phyloP scores from a whole-genome alignment of 495 filamentous ascomycete genomes.

The Penicillium steckii region DNA sequence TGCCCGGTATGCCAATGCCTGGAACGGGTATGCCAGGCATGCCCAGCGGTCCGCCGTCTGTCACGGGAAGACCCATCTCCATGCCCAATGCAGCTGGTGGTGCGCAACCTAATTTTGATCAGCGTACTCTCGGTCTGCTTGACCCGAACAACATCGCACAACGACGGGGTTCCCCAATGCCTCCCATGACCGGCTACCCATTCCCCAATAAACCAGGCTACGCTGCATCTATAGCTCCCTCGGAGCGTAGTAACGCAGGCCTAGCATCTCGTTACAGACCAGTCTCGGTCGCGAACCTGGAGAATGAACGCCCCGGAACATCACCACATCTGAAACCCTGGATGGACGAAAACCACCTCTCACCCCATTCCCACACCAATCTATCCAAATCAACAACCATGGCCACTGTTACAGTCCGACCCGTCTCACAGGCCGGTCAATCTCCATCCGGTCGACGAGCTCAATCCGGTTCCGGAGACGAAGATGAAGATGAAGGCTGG shows the following conservation, averaged over 20 bases:
- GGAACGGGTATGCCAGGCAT: slow-evolving; percentile 22
- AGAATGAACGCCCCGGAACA: slow-evolving; percentile 44
- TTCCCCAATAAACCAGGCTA: slow-evolving; percentile 48
- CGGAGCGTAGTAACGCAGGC: slow-evolving; percentile 90
- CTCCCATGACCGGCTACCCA: slow-evolving; percentile 27
- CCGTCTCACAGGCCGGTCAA: slow-evolving; percentile 30
- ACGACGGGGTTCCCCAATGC: slow-evolving; percentile 35
- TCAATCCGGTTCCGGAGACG: slow-evolving; percentile 46
- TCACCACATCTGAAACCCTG: slow-evolving; percentile 50
- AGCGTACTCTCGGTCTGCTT: slow-evolving; percentile 78
- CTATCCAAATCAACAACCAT: slow-evolving; percentile 34
- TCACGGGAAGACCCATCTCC: slow-evolving; percentile 38
- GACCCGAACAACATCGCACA: slow-evolving; percentile 66
- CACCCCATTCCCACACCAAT: neutral
- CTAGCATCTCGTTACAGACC: slow-evolving; percentile 90
- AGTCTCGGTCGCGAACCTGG: slow-evolving; percentile 56
- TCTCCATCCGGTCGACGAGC: slow-evolving; percentile 25
- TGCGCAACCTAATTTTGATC: slow-evolving; percentile 26
- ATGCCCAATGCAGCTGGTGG: slow-evolving; percentile 30
- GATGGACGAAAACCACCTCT: slow-evolving; percentile 45
- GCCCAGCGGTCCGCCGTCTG: slow-evolving; percentile 15
- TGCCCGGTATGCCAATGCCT: slow-evolving; percentile 17
- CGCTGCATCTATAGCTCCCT: slow-evolving; percentile 80
- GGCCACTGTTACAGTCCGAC: slow-evolving; percentile 37
- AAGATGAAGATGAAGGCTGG: slow-evolving; percentile 84